Evolutionary conservation across 306 rosid genomes (phyloP).

Genomic region (Quercus mongolica): DNA sequence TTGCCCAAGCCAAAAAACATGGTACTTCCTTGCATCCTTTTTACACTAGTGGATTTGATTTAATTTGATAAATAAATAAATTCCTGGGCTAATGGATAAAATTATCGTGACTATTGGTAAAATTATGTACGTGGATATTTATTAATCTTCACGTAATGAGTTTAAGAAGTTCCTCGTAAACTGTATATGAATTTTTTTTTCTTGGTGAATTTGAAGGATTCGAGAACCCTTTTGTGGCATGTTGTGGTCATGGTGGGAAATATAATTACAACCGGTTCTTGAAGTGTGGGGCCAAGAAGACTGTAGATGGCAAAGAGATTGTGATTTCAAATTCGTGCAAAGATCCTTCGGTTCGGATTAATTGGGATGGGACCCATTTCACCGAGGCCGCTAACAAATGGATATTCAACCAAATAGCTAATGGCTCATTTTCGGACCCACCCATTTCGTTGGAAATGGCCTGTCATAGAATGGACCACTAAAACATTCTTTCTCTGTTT

Average conservation of each 20-base stretch:
- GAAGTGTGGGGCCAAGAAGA: conserved; percentile 61
- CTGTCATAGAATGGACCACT: conserved; percentile 32
- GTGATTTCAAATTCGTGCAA: conserved; percentile 54
- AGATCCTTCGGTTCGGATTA: conserved; percentile 54
- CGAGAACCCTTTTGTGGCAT: conserved; percentile 55
- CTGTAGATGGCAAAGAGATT: conserved; percentile 45
- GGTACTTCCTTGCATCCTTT: conserved; percentile 26
- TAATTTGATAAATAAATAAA: background rate
- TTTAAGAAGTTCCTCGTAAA: too few species aligned
- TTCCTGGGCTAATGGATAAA: background rate
- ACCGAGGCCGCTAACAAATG: conserved; percentile 74
- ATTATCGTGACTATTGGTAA: too few species aligned
- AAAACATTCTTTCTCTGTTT: background rate
- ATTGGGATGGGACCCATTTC: conserved; percentile 80
- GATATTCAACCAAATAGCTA: conserved; percentile 52
- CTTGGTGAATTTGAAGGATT: conserved; percentile 49
- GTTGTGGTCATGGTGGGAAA: conserved; percentile 88
- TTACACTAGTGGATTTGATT: background rate
- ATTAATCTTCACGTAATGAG: too few species aligned
- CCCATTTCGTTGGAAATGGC: conserved; percentile 61
- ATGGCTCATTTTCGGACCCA: conserved; percentile 74
- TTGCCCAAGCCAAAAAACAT: conserved; percentile 46
- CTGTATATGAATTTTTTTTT: background rate
- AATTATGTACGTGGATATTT: too few species aligned
- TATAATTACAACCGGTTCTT: conserved; percentile 48